A percentile compares a stretch with the other conserved stretches of the same genome.
These are phyloP conservation scores for Cornus suecica DNA, from an alignment of 148 eudicot species.

Conservation along the genomic window DNA sequence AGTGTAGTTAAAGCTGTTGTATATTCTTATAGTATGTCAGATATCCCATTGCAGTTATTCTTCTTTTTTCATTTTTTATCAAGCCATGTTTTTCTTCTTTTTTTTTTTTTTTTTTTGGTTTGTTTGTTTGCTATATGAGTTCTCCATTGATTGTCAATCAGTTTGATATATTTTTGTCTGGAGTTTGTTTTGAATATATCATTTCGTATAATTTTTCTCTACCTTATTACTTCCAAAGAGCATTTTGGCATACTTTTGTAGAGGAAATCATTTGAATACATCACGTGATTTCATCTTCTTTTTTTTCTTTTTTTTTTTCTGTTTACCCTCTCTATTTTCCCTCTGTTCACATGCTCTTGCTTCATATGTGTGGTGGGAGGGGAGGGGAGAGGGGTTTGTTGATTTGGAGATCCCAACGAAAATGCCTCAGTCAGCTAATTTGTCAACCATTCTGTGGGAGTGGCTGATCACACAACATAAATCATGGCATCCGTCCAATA, in stretches of 20 bases:
- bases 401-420: neutral
- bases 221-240: neutral
- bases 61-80: neutral
- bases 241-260: neutral
- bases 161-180: neutral
- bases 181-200: neutral
- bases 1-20: neutral
- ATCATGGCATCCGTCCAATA: neutral
- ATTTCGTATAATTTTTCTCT: neutral
- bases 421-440: neutral
- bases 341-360: neutral
- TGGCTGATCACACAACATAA: neutral
- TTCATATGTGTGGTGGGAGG: neutral
- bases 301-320: too few relatives aligned
- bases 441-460: neutral
- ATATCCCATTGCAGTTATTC: neutral
- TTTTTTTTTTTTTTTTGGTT: neutral
- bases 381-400: neutral
- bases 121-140: neutral
- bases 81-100: neutral
- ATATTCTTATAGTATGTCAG: neutral
- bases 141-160: neutral
- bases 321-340: too few relatives aligned
- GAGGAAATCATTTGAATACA: too few relatives aligned
- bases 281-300: neutral